Conservation (phyloP, 2,329 filamentous ascomycete species). For the Trichoderma hamatum region DNA sequence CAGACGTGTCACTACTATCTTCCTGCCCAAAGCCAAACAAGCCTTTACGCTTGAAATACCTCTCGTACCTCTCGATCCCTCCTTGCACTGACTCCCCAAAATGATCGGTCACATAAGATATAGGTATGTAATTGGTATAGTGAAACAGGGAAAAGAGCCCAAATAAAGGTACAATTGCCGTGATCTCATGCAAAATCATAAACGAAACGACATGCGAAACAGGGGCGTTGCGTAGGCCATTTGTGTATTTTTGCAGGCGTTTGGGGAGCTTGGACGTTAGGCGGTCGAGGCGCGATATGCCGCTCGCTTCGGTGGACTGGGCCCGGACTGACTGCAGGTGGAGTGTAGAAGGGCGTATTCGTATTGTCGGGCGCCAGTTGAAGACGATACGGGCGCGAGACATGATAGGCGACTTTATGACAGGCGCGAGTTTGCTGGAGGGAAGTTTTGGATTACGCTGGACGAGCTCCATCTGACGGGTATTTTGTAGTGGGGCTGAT, state of each 20-base stretch:
- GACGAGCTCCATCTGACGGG: neutral
- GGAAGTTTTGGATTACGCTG: neutral
- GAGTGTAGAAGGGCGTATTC: conserved; percentile 20
- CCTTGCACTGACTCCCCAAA: conserved; percentile 58
- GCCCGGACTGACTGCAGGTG: conserved; percentile 29
- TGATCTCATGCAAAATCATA: conserved; percentile 87
- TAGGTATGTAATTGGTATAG: conserved; percentile 73
- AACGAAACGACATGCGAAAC: conserved; percentile 84
- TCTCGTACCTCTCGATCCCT: conserved; percentile 73
- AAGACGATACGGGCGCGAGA: conserved; percentile 31
- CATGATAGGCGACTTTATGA: conserved; percentile 32
- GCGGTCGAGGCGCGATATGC: conserved; percentile 44
- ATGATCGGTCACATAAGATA: conserved; percentile 53
- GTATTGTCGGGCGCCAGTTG: conserved; percentile 33
- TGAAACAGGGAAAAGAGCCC: conserved; percentile 78
- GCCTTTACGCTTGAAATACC: conserved; percentile 75
- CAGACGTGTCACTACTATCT: conserved; percentile 27
- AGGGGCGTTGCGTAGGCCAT: conserved; percentile 73
- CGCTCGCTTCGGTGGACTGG: conserved; percentile 36
- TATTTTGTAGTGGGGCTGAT: neutral
- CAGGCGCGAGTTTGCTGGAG: neutral
- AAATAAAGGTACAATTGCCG: conserved; percentile 78
- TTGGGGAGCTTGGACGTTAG: conserved; percentile 61
- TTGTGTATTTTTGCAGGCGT: conserved; percentile 70
- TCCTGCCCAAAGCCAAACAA: conserved; percentile 70